Evolutionary conservation across 257 asterid genomes (phyloP), one percentile per base, ranked within the genome.

Genomic region (Solanum acaule): DNA sequence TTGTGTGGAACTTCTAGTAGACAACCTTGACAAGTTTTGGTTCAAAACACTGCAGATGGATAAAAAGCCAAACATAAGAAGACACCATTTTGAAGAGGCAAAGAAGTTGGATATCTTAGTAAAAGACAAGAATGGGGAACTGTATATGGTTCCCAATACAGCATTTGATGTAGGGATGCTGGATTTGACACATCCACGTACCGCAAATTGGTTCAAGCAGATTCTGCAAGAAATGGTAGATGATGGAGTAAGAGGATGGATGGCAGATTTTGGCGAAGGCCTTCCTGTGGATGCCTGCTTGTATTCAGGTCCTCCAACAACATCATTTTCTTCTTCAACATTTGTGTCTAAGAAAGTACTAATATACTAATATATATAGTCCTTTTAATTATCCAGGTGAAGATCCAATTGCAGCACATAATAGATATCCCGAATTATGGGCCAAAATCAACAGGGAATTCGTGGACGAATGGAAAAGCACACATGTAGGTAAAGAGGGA

Each of bases 251-350:
- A 52, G 98, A 89, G 99, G 99, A 68, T 95, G 99, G 99, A 96
- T 96, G 99, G 99, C 99, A 38, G 99, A 96, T 93, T 96, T 96
- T 65, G 99, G 99, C 27, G 98, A 96, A 93, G 99, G 98, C 90
- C 92, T 96, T 52, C 99, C 99, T 15, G 94, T 95, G 0, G 99
- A 96, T 91, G 99, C 97, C 86, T 93, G 91, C 91, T 95, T 96
- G 89, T 93, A 93, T 88, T 96, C 99, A 87, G 98, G 98, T 96
- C 75, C 22, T 4, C 22, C 52, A 35, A 75, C 29, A 35, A 75
- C 31, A 6, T 75, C 29, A 14, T 75, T 35, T 75, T 3, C 56
- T 37, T 37, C 84, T 77, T 20, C 35, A 13, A 77, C 61, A 40
- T 40, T 40, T n/a, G n/a, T 42, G 63, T 75, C 52, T 23, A 75